phyloP scores from a whole-genome alignment of 1,139 yeast species.

The Kurtzmaniella quercitrusa region DNA sequence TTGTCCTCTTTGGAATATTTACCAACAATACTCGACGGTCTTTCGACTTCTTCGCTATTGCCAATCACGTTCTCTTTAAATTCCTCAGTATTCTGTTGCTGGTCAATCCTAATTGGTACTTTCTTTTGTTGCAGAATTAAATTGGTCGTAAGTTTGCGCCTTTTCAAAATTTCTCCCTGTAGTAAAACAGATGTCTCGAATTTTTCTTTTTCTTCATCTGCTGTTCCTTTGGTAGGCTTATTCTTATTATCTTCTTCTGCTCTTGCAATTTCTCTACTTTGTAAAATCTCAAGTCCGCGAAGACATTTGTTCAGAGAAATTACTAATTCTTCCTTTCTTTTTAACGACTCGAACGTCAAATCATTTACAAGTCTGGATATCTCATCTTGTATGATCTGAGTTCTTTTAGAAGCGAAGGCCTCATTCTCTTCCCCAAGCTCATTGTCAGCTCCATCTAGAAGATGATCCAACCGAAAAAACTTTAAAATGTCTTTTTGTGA shows the following conservation, averaged over 20 bases:
- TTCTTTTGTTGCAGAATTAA: conserved; percentile 20
- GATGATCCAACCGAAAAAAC: conserved; percentile 36
- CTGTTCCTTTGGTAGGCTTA: not conserved
- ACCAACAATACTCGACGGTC: conserved; percentile 18
- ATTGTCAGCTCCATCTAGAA: conserved; percentile 19
- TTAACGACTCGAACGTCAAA: conserved; percentile 34
- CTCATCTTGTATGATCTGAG: conserved; percentile 38
- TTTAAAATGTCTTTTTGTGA: conserved; percentile 34
- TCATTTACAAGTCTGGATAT: conserved; percentile 39
- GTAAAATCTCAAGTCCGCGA: conserved; percentile 13
- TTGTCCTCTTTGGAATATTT: conserved; percentile 31
- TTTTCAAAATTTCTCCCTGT: conserved; percentile 21
- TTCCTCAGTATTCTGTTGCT: conserved; percentile 9
- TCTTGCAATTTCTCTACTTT: conserved; percentile 6
- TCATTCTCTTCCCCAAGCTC: conserved; percentile 1
- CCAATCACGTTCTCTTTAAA: conserved; percentile 6
- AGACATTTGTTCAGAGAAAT: conserved; percentile 12
- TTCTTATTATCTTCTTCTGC: not conserved
- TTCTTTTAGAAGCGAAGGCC: conserved; percentile 11
- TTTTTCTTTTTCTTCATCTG: conserved; percentile 9
- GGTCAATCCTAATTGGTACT: conserved; percentile 18
- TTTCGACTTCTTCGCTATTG: conserved; percentile 1
- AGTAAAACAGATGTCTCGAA: conserved; percentile 19
- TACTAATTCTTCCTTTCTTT: conserved; percentile 28
- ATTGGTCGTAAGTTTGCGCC: conserved; percentile 15